A percentile compares a stretch with the other conserved stretches of the same genome.
phyloP scores from a whole-genome alignment of 345 rosid genomes.

The Gossypium anomalum region DNA sequence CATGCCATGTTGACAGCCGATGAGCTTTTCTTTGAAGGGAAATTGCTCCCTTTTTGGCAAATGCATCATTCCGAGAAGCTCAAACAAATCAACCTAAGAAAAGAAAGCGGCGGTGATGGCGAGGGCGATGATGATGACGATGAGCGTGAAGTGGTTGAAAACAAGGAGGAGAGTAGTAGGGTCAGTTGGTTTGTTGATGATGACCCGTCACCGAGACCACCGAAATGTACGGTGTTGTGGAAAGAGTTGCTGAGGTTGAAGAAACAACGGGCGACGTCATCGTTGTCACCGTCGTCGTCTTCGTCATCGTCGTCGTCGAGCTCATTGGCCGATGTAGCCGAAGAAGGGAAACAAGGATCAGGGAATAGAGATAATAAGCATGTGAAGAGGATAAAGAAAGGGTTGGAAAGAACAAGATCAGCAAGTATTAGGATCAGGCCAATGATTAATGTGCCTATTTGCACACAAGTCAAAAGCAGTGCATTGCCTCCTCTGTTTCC shows the following conservation, averaged over 20 bases:
- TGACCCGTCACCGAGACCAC: conserved; percentile 74
- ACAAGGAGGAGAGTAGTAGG: conserved; percentile 41
- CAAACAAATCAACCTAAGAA: conserved; percentile 39
- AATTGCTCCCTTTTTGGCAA: conserved; percentile 88
- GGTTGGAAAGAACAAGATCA: conserved; percentile 66
- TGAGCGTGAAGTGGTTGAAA: conserved; percentile 14
- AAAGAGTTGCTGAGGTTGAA: conserved; percentile 81
- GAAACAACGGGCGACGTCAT: conserved; percentile 63
- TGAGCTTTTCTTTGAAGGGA: conserved; percentile 28
- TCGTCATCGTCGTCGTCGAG: conserved; percentile 58
- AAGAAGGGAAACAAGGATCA: conserved; percentile 31
- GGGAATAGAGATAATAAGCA: conserved; percentile 38
- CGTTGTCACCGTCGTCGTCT: conserved; percentile 25
- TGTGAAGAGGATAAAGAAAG: conserved; percentile 56
- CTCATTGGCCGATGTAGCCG: conserved; percentile 32
- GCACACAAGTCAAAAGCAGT: conserved; percentile 43
- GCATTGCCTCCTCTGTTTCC: conserved; percentile 58
- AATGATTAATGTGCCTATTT: conserved; percentile 63
- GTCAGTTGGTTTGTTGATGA: conserved; percentile 82
- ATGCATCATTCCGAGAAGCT: conserved; percentile 68
- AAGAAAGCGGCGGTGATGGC: conserved; percentile 28
- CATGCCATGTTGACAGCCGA: conserved; percentile 72
- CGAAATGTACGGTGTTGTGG: conserved; percentile 63
- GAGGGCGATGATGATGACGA: conserved; percentile 1
- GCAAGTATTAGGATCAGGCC: conserved; percentile 61